Evolutionary conservation across 1,139 yeast genomes (phyloP).

Genomic region (Hyphopichia burtonii): DNA sequence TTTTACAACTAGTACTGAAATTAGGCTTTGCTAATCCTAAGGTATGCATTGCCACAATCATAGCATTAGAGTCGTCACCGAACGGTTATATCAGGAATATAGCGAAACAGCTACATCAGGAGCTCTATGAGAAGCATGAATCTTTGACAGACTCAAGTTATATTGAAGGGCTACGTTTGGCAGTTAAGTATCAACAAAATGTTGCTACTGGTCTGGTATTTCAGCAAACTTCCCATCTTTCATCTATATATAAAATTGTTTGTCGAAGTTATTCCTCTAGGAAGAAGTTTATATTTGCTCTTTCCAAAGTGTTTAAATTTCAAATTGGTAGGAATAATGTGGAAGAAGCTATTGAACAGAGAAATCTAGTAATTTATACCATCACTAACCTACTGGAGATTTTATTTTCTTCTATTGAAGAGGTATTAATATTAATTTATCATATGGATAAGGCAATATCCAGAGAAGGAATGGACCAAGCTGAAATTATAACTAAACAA

Average conservation of each 20-base stretch:
- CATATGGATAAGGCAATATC: conserved; percentile 15
- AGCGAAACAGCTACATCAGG: conserved; percentile 54
- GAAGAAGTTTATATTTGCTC: conserved; percentile 41
- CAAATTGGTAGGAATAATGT: conserved; percentile 10
- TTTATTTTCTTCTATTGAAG: conserved; percentile 41
- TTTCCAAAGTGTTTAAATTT: conserved; percentile 23
- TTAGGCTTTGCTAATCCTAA: conserved; percentile 78
- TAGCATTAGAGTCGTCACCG: conserved; percentile 65
- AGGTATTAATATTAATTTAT: conserved; percentile 21
- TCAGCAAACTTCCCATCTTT: background rate
- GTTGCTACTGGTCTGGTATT: conserved; percentile 11
- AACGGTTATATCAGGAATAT: conserved; percentile 39
- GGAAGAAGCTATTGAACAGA: conserved; percentile 14
- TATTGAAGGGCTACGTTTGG: conserved; percentile 59
- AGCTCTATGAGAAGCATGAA: conserved; percentile 64
- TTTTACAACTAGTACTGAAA: conserved; percentile 53
- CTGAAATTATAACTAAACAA: conserved; percentile 13
- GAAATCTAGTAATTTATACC: conserved; percentile 33
- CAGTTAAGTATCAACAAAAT: conserved; percentile 43
- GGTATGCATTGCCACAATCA: conserved; percentile 61
- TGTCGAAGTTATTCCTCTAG: conserved; percentile 42
- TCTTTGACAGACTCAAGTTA: conserved; percentile 67
- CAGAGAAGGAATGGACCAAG: conserved; percentile 36
- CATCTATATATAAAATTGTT: conserved; percentile 31
- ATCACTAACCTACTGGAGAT: conserved; percentile 39